Conservation (phyloP, 192 early-diverging fungal species). For the Rhizophagus prolifer region DNA sequence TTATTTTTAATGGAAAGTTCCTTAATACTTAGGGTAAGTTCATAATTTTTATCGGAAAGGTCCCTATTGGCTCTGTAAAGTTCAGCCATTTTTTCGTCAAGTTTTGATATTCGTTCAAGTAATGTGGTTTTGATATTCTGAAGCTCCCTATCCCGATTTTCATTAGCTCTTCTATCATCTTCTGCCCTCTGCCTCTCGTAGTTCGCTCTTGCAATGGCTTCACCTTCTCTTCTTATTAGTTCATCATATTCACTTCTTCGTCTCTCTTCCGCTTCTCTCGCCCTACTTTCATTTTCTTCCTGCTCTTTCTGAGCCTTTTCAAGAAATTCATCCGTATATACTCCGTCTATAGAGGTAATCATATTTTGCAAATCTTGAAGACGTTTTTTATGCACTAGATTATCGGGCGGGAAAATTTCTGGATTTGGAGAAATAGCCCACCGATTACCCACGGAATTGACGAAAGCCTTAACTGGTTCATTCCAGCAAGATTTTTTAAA, state of each 20-base stretch:
- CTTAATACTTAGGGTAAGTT: too few relatives aligned
- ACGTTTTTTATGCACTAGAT: neutral
- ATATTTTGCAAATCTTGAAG: neutral
- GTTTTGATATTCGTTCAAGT: too few relatives aligned
- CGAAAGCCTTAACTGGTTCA: neutral
- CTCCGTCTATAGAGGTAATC: neutral
- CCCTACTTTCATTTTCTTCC: neutral
- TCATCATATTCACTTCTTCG: neutral
- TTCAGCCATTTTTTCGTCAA: too few relatives aligned
- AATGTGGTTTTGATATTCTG: neutral
- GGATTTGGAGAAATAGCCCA: constrained; percentile 10
- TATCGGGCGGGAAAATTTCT: neutral
- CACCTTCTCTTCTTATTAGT: neutral
- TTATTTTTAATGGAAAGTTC: neutral
- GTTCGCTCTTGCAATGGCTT: too few relatives aligned
- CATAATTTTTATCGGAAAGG: neutral
- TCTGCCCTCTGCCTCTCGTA: too few relatives aligned
- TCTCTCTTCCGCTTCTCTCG: neutral
- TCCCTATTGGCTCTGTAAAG: neutral
- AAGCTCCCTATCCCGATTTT: neutral
- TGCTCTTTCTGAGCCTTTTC: neutral
- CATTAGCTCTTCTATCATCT: neutral
- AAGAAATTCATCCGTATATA: neutral
- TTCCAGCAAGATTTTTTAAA: neutral
- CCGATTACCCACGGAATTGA: neutral